phyloP scores from a whole-genome alignment of 805 yeast genomes.

The Ogataea paraovalis region DNA sequence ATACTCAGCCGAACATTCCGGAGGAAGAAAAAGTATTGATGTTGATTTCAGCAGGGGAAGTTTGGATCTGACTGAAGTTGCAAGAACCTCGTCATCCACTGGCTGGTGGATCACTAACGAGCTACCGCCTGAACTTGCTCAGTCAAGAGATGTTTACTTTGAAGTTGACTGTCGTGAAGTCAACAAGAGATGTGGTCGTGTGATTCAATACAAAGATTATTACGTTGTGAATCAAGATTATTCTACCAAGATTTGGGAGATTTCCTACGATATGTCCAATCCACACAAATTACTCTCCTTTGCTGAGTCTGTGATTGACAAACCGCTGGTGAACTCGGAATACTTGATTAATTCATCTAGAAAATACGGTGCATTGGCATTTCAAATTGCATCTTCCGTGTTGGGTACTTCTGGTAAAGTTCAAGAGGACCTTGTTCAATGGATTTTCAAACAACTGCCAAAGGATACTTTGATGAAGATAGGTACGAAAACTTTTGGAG shows the following conservation, averaged over 20 bases:
- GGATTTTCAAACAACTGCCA: slow-evolving; percentile 36
- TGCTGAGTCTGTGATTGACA: slow-evolving; percentile 29
- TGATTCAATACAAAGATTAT: slow-evolving; percentile 52
- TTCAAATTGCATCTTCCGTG: slow-evolving; percentile 38
- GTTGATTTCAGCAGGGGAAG: not conserved
- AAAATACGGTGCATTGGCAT: slow-evolving; percentile 48
- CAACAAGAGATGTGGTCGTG: slow-evolving; percentile 53
- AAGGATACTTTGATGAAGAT: slow-evolving; percentile 38
- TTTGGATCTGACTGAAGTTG: slow-evolving; percentile 16
- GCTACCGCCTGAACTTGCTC: slow-evolving; percentile 49
- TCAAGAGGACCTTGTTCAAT: slow-evolving; percentile 31
- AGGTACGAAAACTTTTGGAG: slow-evolving; percentile 71
- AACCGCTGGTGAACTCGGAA: slow-evolving; percentile 44
- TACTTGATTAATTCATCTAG: slow-evolving; percentile 46
- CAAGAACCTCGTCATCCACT: slow-evolving; percentile 2
- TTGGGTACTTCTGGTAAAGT: slow-evolving; percentile 31
- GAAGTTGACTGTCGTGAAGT: slow-evolving; percentile 62
- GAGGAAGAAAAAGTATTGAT: slow-evolving; percentile 9
- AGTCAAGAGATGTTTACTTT: slow-evolving; percentile 44
- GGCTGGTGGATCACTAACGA: slow-evolving; percentile 68
- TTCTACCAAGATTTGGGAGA: slow-evolving; percentile 58
- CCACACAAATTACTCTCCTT: slow-evolving; percentile 47
- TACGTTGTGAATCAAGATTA: slow-evolving; percentile 72
- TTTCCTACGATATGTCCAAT: slow-evolving; percentile 50
- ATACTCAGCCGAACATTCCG: slow-evolving; percentile 4